Conservation (phyloP, 805 yeast species). For the Kluyveromyces aestuarii region DNA sequence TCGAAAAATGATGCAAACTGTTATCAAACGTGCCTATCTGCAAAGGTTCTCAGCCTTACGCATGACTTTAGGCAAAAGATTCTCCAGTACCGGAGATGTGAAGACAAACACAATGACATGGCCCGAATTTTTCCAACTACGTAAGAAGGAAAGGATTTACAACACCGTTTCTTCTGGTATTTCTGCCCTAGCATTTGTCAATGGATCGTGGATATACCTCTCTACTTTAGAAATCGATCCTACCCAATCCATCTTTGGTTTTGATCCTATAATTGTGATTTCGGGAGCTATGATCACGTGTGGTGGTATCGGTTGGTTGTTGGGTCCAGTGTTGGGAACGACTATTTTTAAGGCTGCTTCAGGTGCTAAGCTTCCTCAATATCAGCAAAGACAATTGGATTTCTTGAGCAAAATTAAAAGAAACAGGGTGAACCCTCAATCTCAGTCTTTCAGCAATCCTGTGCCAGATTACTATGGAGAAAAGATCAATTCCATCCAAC, state of each 20-base stretch:
- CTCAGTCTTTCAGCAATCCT: conserved; percentile 85
- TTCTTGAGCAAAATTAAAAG: conserved; percentile 66
- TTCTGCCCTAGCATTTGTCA: conserved; percentile 59
- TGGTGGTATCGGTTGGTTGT: conserved; percentile 68
- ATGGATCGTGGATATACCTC: conserved; percentile 62
- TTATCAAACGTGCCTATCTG: not conserved
- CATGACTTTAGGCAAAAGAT: not conserved
- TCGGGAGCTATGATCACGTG: conserved; percentile 65
- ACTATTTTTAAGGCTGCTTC: conserved; percentile 52
- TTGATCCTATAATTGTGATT: conserved; percentile 79
- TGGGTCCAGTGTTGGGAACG: conserved; percentile 78
- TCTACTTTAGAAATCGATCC: conserved; percentile 82
- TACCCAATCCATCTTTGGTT: conserved; percentile 74
- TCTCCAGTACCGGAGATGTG: conserved; percentile 2
- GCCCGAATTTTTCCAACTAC: conserved; percentile 69
- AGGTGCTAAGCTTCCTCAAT: conserved; percentile 37
- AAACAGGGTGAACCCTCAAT: conserved; percentile 86
- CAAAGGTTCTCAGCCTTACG: not conserved
- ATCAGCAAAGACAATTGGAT: conserved; percentile 53
- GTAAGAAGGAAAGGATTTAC: conserved; percentile 65
- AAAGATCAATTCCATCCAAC: conserved; percentile 76
- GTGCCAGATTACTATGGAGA: conserved; percentile 99
- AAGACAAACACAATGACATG: conserved; percentile 39
- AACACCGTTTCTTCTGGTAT: conserved; percentile 59
- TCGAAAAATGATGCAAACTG: not conserved